Evolutionary conservation across 208 protist genomes (phyloP).

Genomic region (Trypanosoma lewisi): DNA sequence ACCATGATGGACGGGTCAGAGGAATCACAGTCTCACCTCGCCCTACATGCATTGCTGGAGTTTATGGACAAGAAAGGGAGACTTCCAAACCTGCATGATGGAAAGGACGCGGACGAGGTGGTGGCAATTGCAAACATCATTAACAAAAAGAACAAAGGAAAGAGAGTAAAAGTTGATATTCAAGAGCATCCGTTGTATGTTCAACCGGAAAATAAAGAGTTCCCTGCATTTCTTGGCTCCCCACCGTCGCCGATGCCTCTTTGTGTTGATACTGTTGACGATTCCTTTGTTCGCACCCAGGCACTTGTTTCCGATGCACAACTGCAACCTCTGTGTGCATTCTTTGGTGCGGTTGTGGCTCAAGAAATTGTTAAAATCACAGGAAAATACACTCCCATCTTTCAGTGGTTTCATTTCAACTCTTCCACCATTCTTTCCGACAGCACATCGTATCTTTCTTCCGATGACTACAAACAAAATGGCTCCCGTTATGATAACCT

Average conservation of each 20-base stretch:
- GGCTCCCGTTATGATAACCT: slow-evolving; percentile 73
- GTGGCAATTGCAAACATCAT: slow-evolving; percentile 52
- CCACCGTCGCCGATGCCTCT: slow-evolving; percentile 59
- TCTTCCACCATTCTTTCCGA: slow-evolving; percentile 72
- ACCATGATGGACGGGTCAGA: slow-evolving; percentile 86
- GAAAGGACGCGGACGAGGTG: slow-evolving; percentile 56
- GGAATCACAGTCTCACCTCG: slow-evolving; percentile 71
- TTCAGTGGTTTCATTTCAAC: slow-evolving; percentile 96
- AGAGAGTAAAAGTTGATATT: background rate
- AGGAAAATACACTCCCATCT: slow-evolving; percentile 96
- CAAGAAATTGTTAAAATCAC: slow-evolving; percentile 98
- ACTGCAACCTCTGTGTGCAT: slow-evolving; percentile 88
- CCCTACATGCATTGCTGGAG: slow-evolving; percentile 53
- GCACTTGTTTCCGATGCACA: slow-evolving; percentile 71
- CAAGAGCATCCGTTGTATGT: slow-evolving; percentile 10
- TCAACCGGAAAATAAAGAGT: slow-evolving; percentile 51
- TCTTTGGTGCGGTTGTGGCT: slow-evolving; percentile 94
- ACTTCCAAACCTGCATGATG: slow-evolving; percentile 66
- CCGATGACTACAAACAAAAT: slow-evolving; percentile 43
- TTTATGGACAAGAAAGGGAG: slow-evolving; percentile 68
- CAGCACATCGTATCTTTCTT: slow-evolving; percentile 31
- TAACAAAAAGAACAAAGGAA: slow-evolving; percentile 47
- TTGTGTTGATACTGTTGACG: slow-evolving; percentile 56
- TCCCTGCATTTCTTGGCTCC: slow-evolving; percentile 52
- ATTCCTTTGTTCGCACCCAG: slow-evolving; percentile 38